Base-by-base conservation (phyloP, 306 rosid species). In the Delonix regia region DNA sequence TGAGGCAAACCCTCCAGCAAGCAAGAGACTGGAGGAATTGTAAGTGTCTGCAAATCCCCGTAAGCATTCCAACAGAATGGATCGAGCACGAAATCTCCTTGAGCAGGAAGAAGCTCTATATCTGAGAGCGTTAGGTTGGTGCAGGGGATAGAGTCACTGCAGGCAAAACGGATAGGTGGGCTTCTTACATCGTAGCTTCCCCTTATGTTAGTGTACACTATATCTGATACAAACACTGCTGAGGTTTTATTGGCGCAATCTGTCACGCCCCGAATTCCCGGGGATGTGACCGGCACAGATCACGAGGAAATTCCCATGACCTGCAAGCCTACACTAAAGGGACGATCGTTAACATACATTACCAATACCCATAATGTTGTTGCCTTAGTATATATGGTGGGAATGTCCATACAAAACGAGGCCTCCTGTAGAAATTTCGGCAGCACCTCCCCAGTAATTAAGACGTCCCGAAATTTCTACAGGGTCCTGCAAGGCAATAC, bases 1-100 rank as follows among this genome's bases (percentile, higher is more conserved):
- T 52, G 82, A 47, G 99, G 92, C 80, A 63, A 30, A 7, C 95
- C 94, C 71, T 84, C 88, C 41, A 83, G 69, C 87, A 94, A 87
- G 90, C 98, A 94, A 70, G 83, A 82, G n/a, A 90, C 86, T 0
- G 96, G 98, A 18, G 98, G 98, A 62, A 94, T 94, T 2, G 94
- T 88, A 18, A 86, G 78, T 13, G 97, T 87, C 49, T 82, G 88
- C 53, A 77, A 59, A 65, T 88, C 75, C n/a, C 97, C 96, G 59
- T 94, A 90, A 47, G 98, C 98, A 80, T 90, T 91, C 96, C 97
- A 90, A 71, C 98, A 94, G 76, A 85, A 87, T 9, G 98, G 89
- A 79, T 90, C 94, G 27, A 22, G 74, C 53, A 94, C 77, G 0
- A 60, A 12, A 16, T 90, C 89, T 47, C 98, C 91, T 68, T 63